Evolutionary conservation across 176 grass and related monocot species (phyloP).

Genomic region (Tillandsia fasciculata): DNA sequence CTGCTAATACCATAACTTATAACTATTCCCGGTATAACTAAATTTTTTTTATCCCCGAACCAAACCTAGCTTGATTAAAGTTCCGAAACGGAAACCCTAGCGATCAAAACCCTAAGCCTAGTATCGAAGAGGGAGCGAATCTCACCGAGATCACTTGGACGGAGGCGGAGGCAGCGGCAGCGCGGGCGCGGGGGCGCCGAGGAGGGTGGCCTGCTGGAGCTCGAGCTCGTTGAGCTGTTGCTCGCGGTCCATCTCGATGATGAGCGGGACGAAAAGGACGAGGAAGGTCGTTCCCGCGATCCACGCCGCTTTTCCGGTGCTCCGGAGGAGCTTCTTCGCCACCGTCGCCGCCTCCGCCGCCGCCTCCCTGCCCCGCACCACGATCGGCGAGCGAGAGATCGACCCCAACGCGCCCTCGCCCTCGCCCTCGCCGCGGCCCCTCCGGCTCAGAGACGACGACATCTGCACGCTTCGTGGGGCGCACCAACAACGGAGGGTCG

Average conservation of each 20-base stretch:
- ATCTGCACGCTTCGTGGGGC: not conserved
- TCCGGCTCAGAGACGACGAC: slow-evolving; percentile 27
- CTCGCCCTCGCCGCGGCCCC: slow-evolving; percentile 26
- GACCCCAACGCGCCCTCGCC: slow-evolving; percentile 42
- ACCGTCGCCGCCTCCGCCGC: slow-evolving; percentile 26
- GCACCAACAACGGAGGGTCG: not conserved
- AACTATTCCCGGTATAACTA: too few relatives aligned
- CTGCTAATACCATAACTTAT: too few relatives aligned
- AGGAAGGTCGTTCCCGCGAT: slow-evolving; percentile 86
- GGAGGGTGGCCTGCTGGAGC: slow-evolving; percentile 58
- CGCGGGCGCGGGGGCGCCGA: slow-evolving; percentile 29
- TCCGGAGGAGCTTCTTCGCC: slow-evolving; percentile 60
- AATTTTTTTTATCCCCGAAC: too few relatives aligned
- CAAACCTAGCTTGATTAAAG: too few relatives aligned
- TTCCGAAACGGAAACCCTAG: too few relatives aligned
- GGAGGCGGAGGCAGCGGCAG: slow-evolving; percentile 1
- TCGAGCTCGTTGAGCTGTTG: slow-evolving; percentile 75
- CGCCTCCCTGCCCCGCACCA: slow-evolving; percentile 32
- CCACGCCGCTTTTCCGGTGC: slow-evolving; percentile 81
- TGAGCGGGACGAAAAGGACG: slow-evolving; percentile 65
- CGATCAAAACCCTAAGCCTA: not conserved
- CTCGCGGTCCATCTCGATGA: slow-evolving; percentile 88
- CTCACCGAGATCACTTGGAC: slow-evolving; percentile 23
- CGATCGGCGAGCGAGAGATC: slow-evolving; percentile 42
- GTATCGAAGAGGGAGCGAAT: not conserved